A percentile compares a stretch with the other conserved stretches of the same genome.
These are phyloP conservation scores for Trichophyton benhamiae DNA, from an alignment of 2,329 filamentous ascomycete species.

Conservation along the genomic window DNA sequence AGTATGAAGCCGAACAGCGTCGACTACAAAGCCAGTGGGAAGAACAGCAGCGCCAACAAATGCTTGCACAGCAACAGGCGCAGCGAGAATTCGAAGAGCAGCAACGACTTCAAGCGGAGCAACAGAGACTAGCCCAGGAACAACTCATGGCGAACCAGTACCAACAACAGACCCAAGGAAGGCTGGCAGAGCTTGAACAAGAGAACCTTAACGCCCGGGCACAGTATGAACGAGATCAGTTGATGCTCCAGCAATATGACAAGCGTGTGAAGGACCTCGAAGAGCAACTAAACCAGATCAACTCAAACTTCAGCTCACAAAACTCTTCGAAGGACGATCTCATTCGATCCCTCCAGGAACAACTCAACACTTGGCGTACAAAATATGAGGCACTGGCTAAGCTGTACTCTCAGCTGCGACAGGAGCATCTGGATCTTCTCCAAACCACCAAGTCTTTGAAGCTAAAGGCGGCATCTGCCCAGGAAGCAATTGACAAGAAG, in stretches of 20 bases:
- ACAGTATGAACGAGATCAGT: slow-evolving; percentile 92
- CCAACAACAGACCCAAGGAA: slow-evolving; percentile 85
- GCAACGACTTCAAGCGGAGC: slow-evolving; percentile 73
- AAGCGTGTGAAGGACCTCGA: slow-evolving; percentile 87
- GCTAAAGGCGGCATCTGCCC: slow-evolving; percentile 88
- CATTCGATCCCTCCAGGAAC: slow-evolving; percentile 82
- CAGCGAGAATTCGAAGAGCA: slow-evolving; percentile 96
- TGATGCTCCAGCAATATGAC: slow-evolving; percentile 95
- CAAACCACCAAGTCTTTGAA: slow-evolving; percentile 96
- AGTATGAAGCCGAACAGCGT: slow-evolving; percentile 88
- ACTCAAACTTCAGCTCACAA: slow-evolving; percentile 73
- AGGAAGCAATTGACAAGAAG: slow-evolving; percentile 87
- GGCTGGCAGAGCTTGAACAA: slow-evolving; percentile 86
- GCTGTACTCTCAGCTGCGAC: slow-evolving; percentile 87
- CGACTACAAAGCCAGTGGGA: slow-evolving; percentile 79
- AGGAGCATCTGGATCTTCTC: slow-evolving; percentile 86
- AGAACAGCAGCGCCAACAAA: slow-evolving; percentile 65
- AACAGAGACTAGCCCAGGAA: slow-evolving; percentile 82
- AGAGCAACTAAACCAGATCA: slow-evolving; percentile 69
- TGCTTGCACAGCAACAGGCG: slow-evolving; percentile 69
- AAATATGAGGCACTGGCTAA: slow-evolving; percentile 97
- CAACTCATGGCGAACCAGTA: slow-evolving; percentile 79
- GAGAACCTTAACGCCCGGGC: slow-evolving; percentile 90
- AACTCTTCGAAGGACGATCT: slow-evolving; percentile 86
- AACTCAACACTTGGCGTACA: slow-evolving; percentile 92